These are phyloP conservation scores for Phytopythium cucurbitacearum DNA, from an alignment of 352 stramenopile genomes.

Conservation along the genomic window DNA sequence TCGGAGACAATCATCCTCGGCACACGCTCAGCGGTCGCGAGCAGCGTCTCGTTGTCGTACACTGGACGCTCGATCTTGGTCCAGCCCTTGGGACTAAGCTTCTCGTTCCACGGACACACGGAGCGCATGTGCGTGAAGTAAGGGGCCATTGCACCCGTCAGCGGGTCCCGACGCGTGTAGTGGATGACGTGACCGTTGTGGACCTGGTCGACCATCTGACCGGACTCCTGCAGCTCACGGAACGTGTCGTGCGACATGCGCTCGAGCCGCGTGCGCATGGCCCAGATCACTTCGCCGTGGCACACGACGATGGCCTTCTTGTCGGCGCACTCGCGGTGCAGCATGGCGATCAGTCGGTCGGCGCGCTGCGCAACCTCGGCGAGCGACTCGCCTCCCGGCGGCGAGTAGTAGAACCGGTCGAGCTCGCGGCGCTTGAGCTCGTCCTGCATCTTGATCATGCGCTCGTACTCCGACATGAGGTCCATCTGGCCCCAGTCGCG, in stretches of 20 bases:
- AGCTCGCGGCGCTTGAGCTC: slow-evolving; percentile 78
- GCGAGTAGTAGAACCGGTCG: slow-evolving; percentile 86
- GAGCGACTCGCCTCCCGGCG: slow-evolving; percentile 78
- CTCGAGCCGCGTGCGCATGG: slow-evolving; percentile 82
- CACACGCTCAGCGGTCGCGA: slow-evolving; percentile 79
- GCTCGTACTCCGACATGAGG: slow-evolving; percentile 86
- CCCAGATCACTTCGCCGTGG: slow-evolving; percentile 89
- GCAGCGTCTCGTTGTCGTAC: slow-evolving; percentile 86
- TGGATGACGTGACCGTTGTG: slow-evolving; percentile 88
- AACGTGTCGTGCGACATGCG: slow-evolving; percentile 88
- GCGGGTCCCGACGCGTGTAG: slow-evolving; percentile 78
- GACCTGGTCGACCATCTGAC: slow-evolving; percentile 86
- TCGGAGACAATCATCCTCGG: slow-evolving; percentile 88
- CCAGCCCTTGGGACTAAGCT: slow-evolving; percentile 85
- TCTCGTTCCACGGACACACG: slow-evolving; percentile 88
- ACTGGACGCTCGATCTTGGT: slow-evolving; percentile 87
- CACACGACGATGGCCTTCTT: slow-evolving; percentile 84
- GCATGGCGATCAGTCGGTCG: slow-evolving; percentile 65
- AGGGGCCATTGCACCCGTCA: slow-evolving; percentile 67
- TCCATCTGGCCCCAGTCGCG: slow-evolving; percentile 89
- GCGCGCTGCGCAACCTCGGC: slow-evolving; percentile 78
- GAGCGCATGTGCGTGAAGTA: slow-evolving; percentile 88
- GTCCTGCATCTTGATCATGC: slow-evolving; percentile 86
- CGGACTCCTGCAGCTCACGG: slow-evolving; percentile 78
- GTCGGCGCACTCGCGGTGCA: slow-evolving; percentile 77